Evolutionary conservation across 331 rosid genomes (phyloP).

Genomic region (Rhamnella rubrinervis): DNA sequence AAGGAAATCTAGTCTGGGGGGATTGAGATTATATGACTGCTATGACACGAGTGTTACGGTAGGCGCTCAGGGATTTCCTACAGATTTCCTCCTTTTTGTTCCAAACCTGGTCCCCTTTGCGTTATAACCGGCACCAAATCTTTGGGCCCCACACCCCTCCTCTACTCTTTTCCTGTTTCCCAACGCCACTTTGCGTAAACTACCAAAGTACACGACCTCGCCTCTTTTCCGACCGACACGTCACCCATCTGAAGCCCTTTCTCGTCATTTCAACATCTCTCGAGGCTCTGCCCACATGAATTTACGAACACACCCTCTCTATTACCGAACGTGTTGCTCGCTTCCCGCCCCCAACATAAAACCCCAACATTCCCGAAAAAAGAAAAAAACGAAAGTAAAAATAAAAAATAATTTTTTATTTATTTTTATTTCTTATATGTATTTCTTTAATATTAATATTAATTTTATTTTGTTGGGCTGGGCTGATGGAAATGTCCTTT

Average conservation of each 20-base stretch:
- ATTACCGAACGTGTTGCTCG: background rate
- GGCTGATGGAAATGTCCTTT: too few species aligned
- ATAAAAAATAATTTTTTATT: background rate
- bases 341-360: background rate
- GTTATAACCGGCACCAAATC: conserved; percentile 11
- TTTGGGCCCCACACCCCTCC: background rate
- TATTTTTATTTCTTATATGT: background rate
- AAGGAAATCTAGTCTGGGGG: too few species aligned
- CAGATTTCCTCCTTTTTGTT: conserved; percentile 22
- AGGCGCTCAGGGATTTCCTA: background rate
- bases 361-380: background rate
- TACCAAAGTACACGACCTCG: too few species aligned
- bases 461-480: background rate
- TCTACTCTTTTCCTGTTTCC: background rate
- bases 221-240: background rate
- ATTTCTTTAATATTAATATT: background rate
- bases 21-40: too few species aligned
- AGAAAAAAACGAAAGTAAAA: background rate
- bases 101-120: background rate
- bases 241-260: background rate
- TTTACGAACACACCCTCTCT: background rate
- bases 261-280: background rate
- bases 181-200: background rate
- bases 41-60: background rate
- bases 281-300: background rate